Percentiles rank a stretch among this genome's conserved stretches.
These are phyloP conservation scores for Neonectria punicea DNA, from an alignment of 2,329 filamentous ascomycete genomes.

Conservation along the genomic window DNA sequence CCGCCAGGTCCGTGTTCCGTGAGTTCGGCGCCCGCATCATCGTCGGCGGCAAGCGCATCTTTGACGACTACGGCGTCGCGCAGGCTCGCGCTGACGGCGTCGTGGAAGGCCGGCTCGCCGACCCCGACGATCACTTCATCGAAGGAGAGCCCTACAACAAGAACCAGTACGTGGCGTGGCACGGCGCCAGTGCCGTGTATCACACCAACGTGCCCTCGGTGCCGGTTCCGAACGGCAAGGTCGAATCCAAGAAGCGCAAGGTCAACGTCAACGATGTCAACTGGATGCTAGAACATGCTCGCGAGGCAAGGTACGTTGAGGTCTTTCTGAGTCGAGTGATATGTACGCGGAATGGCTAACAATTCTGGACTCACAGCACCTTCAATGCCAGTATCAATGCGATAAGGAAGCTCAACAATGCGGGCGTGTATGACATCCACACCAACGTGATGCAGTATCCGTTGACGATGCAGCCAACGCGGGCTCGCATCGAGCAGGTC, in stretches of 20 bases:
- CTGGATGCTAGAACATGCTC: slow-evolving; percentile 96
- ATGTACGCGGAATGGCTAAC: slow-evolving; percentile 18
- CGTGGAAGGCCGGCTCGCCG: slow-evolving; percentile 89
- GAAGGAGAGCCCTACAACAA: slow-evolving; percentile 92
- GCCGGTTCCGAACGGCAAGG: slow-evolving; percentile 80
- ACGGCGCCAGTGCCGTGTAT: slow-evolving; percentile 95
- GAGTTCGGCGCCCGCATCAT: slow-evolving; percentile 96
- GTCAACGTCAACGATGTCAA: slow-evolving; percentile 92
- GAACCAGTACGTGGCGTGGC: slow-evolving; percentile 99
- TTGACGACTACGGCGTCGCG: slow-evolving; percentile 89
- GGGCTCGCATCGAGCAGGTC: slow-evolving; percentile 83
- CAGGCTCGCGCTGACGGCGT: slow-evolving; percentile 80
- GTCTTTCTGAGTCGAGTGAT: not conserved
- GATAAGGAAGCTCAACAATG: slow-evolving; percentile 73
- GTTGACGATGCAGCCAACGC: slow-evolving; percentile 87
- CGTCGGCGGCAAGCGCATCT: slow-evolving; percentile 85
- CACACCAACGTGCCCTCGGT: slow-evolving; percentile 82
- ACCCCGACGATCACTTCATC: slow-evolving; percentile 85
- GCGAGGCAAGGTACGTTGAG: slow-evolving; percentile 79
- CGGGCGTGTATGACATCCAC: slow-evolving; percentile 91
- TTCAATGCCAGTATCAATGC: slow-evolving; percentile 83
- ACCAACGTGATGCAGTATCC: slow-evolving; percentile 94
- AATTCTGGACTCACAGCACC: slow-evolving; percentile 63
- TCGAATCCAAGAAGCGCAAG: slow-evolving; percentile 83
- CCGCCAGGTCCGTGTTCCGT: slow-evolving; percentile 93